Percentiles rank a stretch among this genome's conserved stretches.
Evolutionary conservation across 495 filamentous ascomycete genomes (phyloP).

Genomic region (Podospora pseudocomata): DNA sequence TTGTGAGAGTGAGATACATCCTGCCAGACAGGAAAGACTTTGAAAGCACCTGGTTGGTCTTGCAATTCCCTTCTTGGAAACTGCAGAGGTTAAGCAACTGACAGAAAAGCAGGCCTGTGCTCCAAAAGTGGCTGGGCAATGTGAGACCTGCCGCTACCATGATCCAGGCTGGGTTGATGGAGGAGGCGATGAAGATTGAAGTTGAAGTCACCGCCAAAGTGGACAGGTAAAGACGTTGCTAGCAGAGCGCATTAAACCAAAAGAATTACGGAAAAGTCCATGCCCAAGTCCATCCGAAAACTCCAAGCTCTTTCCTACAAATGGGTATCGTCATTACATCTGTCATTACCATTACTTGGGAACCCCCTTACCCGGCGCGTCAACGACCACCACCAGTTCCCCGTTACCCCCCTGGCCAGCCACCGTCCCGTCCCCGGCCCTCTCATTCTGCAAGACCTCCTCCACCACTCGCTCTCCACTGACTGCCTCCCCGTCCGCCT

Average conservation of each 20-base stretch:
- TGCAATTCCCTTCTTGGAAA: no score
- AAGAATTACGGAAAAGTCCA: background rate
- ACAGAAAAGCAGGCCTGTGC: constrained; percentile 25
- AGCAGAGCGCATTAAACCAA: background rate
- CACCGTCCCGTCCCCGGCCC: background rate
- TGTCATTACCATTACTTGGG: background rate
- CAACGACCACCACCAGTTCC: constrained; percentile 3
- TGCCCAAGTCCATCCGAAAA: background rate
- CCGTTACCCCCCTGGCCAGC: background rate
- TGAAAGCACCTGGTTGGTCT: constrained; percentile 22
- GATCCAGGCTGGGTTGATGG: constrained; percentile 39
- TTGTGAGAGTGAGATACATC: constrained; percentile 40
- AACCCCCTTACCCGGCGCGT: background rate
- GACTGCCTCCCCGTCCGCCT: background rate
- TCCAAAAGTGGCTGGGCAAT: constrained; percentile 36
- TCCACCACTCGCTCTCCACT: constrained; percentile 13
- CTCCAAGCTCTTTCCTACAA: background rate
- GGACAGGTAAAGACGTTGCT: background rate
- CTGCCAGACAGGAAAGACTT: constrained; percentile 37
- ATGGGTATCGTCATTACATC: background rate
- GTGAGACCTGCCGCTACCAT: constrained; percentile 42
- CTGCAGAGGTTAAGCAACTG: background rate
- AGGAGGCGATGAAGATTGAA: constrained; percentile 43
- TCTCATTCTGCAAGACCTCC: background rate
- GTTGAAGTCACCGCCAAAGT: constrained; percentile 40